These are phyloP conservation scores for Panellus pusillus DNA, from an alignment of 768 basidiomycete species.

Conservation along the genomic window DNA sequence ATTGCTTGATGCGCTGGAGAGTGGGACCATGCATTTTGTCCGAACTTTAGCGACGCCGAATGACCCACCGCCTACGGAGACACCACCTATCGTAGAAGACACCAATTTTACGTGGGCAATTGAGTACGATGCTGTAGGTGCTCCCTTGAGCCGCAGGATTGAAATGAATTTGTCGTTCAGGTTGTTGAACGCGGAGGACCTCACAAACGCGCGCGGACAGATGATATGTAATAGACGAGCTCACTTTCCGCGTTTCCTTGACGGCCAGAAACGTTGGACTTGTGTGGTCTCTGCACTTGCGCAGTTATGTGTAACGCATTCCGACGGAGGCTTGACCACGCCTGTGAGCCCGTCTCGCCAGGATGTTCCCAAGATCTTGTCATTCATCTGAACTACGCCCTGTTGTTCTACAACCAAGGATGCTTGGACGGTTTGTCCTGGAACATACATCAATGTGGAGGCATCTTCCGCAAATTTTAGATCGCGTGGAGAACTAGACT, in stretches of 20 bases:
- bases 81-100: slow-evolving; percentile 5
- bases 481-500: slow-evolving; percentile 26
- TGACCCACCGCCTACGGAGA: slow-evolving; percentile 23
- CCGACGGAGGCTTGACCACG: slow-evolving; percentile 48
- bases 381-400: slow-evolving; percentile 61
- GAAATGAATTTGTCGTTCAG: neutral
- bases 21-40: slow-evolving; percentile 51
- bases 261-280: slow-evolving; percentile 57
- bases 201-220: too few relatives aligned
- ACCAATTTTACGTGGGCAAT: slow-evolving; percentile 18
- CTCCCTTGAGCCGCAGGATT: neutral
- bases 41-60: slow-evolving; percentile 31
- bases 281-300: slow-evolving; percentile 60
- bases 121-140: slow-evolving; percentile 13
- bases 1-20: slow-evolving; percentile 49
- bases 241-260: slow-evolving; percentile 41
- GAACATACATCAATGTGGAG: slow-evolving; percentile 51
- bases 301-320: slow-evolving; percentile 63
- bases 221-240: slow-evolving; percentile 5
- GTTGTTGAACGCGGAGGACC: too few relatives aligned
- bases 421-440: slow-evolving; percentile 51
- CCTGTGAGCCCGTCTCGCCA: slow-evolving; percentile 49
- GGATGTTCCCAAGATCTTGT: slow-evolving; percentile 41
- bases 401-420: slow-evolving; percentile 54
- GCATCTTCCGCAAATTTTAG: slow-evolving; percentile 38